Conservation (phyloP, 805 yeast genomes). For the Sugiyamaella boreocaroliniensis region DNA sequence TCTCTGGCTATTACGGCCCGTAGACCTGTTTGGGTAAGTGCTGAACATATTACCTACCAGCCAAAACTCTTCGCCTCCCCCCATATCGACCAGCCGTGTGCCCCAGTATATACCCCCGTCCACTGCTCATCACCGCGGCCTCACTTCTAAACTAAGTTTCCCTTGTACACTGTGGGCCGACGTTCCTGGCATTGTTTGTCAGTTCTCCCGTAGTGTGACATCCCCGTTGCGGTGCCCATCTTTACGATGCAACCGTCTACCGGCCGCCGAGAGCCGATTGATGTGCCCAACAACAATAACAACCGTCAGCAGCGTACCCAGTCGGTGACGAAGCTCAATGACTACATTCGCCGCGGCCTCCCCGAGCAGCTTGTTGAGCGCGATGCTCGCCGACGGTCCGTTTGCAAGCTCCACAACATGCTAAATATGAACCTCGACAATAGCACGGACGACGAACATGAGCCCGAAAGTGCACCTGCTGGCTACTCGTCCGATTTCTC, state of each 20-base stretch:
- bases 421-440: slow-evolving; percentile 5
- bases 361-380: slow-evolving; percentile 3
- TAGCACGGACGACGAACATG: slow-evolving; percentile 1
- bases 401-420: slow-evolving; percentile 21
- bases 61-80: no score
- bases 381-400: slow-evolving; percentile 4
- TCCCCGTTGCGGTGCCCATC: neutral
- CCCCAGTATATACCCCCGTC: no score
- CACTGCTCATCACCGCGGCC: neutral
- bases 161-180: neutral
- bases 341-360: slow-evolving; percentile 6
- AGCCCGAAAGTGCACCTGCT: slow-evolving; percentile 5
- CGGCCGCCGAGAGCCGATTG: slow-evolving; percentile 2
- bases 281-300: neutral
- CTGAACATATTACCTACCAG: no score
- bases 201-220: no score
- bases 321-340: slow-evolving; percentile 3
- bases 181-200: no score
- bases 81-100: neutral
- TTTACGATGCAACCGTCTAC: neutral
- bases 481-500: slow-evolving; percentile 1
- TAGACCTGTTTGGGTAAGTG: no score
- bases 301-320: neutral
- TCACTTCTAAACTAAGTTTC: neutral
- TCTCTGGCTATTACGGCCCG: no score